Percentiles rank a stretch among this genome's conserved stretches.
phyloP scores from a whole-genome alignment of 2,329 filamentous ascomycete species.

The Hypoxylon sp. region DNA sequence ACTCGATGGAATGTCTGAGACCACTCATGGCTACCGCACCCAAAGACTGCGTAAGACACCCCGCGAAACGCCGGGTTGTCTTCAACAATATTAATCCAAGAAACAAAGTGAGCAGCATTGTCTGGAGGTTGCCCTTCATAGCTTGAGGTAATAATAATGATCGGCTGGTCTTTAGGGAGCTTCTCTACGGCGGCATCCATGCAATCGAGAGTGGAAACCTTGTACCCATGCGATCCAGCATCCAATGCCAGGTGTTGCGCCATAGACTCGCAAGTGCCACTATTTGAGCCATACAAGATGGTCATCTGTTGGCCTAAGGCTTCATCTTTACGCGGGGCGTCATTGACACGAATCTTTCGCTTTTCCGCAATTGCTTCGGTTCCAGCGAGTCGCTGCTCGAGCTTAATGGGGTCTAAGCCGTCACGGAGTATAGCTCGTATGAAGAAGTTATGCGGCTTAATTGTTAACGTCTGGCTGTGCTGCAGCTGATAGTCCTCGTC shows the following conservation, averaged over 20 bases:
- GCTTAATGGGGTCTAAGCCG: constrained; percentile 51
- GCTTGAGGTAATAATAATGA: constrained; percentile 67
- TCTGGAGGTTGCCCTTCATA: constrained; percentile 71
- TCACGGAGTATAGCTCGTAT: constrained; percentile 71
- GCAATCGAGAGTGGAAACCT: constrained; percentile 57
- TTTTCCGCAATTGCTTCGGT: constrained; percentile 40
- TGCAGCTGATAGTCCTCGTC: constrained; percentile 71
- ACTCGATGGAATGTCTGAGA: constrained; percentile 74
- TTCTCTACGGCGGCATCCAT: constrained; percentile 65
- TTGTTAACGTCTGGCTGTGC: constrained; percentile 69
- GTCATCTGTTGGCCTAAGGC: constrained; percentile 61
- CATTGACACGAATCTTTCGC: constrained; percentile 27
- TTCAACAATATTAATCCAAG: constrained; percentile 64
- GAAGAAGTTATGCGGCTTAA: constrained; percentile 74
- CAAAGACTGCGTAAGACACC: constrained; percentile 68
- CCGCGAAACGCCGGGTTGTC: constrained; percentile 57
- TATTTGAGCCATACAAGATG: constrained; percentile 69
- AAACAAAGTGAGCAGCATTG: constrained; percentile 67
- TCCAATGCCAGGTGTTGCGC: constrained; percentile 63
- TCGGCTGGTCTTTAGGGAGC: constrained; percentile 62
- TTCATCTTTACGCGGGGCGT: constrained; percentile 29
- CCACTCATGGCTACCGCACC: constrained; percentile 68
- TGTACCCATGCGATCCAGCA: constrained; percentile 63
- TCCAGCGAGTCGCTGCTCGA: constrained; percentile 43
- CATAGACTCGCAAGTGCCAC: constrained; percentile 69